phyloP scores from a whole-genome alignment of 441 rosid species.

The Dalechampia spathulata region DNA sequence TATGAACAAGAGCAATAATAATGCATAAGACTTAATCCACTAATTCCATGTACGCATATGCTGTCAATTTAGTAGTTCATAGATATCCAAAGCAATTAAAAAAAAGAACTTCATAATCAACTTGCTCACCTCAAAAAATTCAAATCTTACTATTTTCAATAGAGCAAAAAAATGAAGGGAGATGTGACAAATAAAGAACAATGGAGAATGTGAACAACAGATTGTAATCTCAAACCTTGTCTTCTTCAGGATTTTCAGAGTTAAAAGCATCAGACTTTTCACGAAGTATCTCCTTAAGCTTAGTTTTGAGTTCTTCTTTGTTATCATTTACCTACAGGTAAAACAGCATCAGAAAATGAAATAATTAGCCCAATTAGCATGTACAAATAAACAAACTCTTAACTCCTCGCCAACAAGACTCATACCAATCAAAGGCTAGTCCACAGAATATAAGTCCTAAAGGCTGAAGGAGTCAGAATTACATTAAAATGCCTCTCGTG shows the following conservation, averaged over 20 bases:
- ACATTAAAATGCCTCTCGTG: constrained; percentile 42
- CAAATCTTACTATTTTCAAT: background rate
- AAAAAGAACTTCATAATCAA: background rate
- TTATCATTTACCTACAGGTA: constrained; percentile 42
- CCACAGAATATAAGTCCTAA: constrained; percentile 38
- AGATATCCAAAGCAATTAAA: background rate
- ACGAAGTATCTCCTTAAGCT: constrained; percentile 69
- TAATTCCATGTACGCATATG: background rate
- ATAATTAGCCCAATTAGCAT: constrained; percentile 5
- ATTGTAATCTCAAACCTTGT: constrained; percentile 46
- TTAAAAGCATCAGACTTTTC: constrained; percentile 71
- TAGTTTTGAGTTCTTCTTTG: constrained; percentile 67
- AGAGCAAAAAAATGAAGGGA: background rate
- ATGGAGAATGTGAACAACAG: background rate
- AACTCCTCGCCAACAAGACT: constrained; percentile 44
- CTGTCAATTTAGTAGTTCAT: background rate
- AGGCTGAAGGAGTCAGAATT: constrained; percentile 42
- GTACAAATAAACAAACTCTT: constrained; percentile 19
- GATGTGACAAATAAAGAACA: background rate
- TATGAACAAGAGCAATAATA: too few species aligned
- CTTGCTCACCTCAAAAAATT: background rate
- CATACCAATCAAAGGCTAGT: constrained; percentile 44
- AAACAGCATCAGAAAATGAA: background rate
- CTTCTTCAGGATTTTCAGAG: constrained; percentile 52
- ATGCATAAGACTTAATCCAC: background rate